Evolutionary conservation across 148 eudicot species (phyloP), one percentile per base, ranked within the genome.

Genomic region (Rhododendron williamsianum): DNA sequence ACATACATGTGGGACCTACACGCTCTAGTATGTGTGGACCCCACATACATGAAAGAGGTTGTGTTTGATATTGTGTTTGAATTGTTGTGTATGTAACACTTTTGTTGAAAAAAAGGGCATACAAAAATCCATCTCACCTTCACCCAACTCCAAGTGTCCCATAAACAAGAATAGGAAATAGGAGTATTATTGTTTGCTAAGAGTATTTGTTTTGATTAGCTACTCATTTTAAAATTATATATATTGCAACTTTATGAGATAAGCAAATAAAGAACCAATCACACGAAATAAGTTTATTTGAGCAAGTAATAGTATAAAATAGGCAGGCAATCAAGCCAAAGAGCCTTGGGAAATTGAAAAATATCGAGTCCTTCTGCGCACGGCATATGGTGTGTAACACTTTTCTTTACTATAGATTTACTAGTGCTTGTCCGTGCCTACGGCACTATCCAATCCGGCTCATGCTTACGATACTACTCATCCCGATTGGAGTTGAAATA

Each of bases 201-300:
- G 65, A 58, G 25, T 67, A 67, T 25, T 67, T n/a, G 73, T 67
- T 65, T 67, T 25, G 73, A 67, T 25, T 25, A 67, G 73, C 27
- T 25, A 9, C 33, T 9, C 27, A 67, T 25, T 67, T n/a, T 25
- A 10, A 25, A 67, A 67, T 8, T 58, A 21, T 25, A 25, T 25
- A 65, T 9, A 3, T 30, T 13, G 30, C 30, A 11, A 30, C 19
- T 71, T 30, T 71, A 71, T 71, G 38, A 33, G 6, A 71, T 30
- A 30, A 71, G 76, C 76, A 71, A 71, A 30, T 30, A 71, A 71
- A 71, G 76, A 71, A 15, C 76, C 76, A 71, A 71, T 71, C 76
- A 12, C 38, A 33, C 1, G 38, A 12, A 30, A 71, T 27, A 71
- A 71, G 38, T 30, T 30, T 12, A 33, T 30, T 33, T 71, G 19